These are phyloP conservation scores for Herpetomonas tarakana DNA, from an alignment of 208 protist species.

Conservation along the genomic window DNA sequence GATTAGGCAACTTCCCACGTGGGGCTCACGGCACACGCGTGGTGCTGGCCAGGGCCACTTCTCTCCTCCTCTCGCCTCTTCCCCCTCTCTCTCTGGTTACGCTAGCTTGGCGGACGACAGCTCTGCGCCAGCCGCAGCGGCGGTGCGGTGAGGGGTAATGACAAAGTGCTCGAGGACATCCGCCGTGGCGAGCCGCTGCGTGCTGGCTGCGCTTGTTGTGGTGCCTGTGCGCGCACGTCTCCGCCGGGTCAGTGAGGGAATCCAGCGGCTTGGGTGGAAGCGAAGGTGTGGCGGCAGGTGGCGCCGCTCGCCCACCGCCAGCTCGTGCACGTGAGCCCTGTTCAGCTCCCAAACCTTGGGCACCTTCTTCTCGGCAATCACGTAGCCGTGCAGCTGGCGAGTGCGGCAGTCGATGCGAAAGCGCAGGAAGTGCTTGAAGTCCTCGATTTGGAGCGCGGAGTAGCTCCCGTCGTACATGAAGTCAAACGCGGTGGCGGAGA, in stretches of 20 bases:
- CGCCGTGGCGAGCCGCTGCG: not conserved
- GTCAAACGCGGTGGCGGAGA: constrained; percentile 71
- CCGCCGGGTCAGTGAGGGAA: constrained; percentile 12
- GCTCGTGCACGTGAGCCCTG: constrained; percentile 33
- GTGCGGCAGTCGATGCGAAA: constrained; percentile 55
- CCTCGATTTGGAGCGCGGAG: constrained; percentile 85
- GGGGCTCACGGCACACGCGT: no score
- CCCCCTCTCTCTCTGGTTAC: no score
- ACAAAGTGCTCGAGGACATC: constrained; percentile 4
- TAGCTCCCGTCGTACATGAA: constrained; percentile 78
- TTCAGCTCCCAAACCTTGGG: constrained; percentile 69
- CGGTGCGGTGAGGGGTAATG: not conserved
- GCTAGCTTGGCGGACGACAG: not conserved
- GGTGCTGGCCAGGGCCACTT: no score
- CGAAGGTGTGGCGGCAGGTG: constrained; percentile 66
- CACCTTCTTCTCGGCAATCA: constrained; percentile 56
- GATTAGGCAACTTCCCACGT: no score
- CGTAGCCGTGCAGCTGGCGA: constrained; percentile 58
- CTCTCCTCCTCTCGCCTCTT: no score
- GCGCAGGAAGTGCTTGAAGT: constrained; percentile 84
- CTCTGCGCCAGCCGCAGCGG: not conserved
- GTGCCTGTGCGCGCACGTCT: not conserved
- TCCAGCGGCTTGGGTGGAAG: constrained; percentile 60
- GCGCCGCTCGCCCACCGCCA: constrained; percentile 14
- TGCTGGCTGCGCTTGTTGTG: not conserved